Evolutionary conservation across 345 rosid genomes (phyloP), one percentile per base, ranked within the genome.

Genomic region (Euphorbia lathyris): DNA sequence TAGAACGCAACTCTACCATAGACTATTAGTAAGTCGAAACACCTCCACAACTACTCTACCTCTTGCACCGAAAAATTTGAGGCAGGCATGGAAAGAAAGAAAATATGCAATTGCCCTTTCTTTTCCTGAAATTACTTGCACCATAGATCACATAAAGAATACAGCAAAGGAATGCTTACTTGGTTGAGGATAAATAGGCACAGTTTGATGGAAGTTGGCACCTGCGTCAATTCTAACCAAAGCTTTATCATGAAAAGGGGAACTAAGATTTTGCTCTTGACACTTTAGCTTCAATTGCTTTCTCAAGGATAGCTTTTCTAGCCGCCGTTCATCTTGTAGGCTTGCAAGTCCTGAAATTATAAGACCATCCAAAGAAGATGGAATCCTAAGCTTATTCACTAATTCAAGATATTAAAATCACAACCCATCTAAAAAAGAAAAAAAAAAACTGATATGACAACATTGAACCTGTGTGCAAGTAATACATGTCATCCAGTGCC

Each of bases 401-500:
- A n/a, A 56, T 22, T 29, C 58, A 26, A 19, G 42, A 62, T 56
- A 58, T 50, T 43, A 63, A 60, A 48, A 56, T 55, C 63, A 71
- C 70, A 34, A 45, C 6, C n/a, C 34, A 43, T 29, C 40, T 11
- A 66, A 38, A 38, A 74, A 62, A 12, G 38, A 45, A 45, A 13
- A 45, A 16, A 45, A 14, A 11, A 69, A 65, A 23, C 3, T 53
- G 48, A 61, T 62, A 76, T 36, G 66, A 20, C 56, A 52, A 29
- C 17, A 66, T 26, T n/a, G 65, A 75, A 96, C 98, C 98, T 86
- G 98, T 96, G 75, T 90, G 72, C 66, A 92, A 78, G 83, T 82
- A 90, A 82, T 85, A 89, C 88, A 92, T 90, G 76, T 92, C 97
- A 78, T 92, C 97, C 69, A 96, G 74, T 61, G 99, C 98, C 86